Evolutionary conservation across 2,329 filamentous ascomycete species (phyloP), one percentile per base, ranked within the genome.

Genomic region (Talaromyces sp.): DNA sequence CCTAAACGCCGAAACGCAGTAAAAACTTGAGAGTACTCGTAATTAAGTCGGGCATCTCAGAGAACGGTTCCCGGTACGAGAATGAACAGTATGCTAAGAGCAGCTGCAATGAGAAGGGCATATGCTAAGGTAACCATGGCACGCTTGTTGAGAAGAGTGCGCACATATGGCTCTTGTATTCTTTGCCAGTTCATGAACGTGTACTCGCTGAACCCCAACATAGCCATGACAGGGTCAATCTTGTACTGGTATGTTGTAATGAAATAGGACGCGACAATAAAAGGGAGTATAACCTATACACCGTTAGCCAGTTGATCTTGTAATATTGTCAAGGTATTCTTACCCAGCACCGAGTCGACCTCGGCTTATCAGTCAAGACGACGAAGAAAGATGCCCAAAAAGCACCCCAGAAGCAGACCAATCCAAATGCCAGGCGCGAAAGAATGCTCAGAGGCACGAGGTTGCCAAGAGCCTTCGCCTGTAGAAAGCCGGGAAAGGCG

Each of bases 311-410:
- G 6, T 18, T 10, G 9, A 59, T 68, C 58, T 18, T 42, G 6
- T 59, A 57, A 12, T 30, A 54, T 57, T 60, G 47, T 12, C 30
- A 50, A 18, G 27, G 18, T 56, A 5, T 14, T 36, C 89, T 69
- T 87, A 96, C 92, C 91, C 91, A 99, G 74, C 89, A 90, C 71
- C 92, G 85, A 50, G 87, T 92, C 56, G 79, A 75, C 65, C 91
- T 86, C 52, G 87, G 85, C 72, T 89, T 87, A 76, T 97, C 82
- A 8, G 96, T 86, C 76, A 99, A 95, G 68, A 99, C 96, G 63
- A 98, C 87, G 65, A 95, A 86, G 72, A 97, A 99, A 0, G 88
- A 92, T 4, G 92, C 86, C 96, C 96, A 99, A 77, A 98, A 95
- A 28, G 86, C 96, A 66, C 87, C 92, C 75, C 96, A 96, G 80